These are phyloP conservation scores for Mimosa bimucronata DNA, from an alignment of 306 rosid genomes.

Conservation along the genomic window DNA sequence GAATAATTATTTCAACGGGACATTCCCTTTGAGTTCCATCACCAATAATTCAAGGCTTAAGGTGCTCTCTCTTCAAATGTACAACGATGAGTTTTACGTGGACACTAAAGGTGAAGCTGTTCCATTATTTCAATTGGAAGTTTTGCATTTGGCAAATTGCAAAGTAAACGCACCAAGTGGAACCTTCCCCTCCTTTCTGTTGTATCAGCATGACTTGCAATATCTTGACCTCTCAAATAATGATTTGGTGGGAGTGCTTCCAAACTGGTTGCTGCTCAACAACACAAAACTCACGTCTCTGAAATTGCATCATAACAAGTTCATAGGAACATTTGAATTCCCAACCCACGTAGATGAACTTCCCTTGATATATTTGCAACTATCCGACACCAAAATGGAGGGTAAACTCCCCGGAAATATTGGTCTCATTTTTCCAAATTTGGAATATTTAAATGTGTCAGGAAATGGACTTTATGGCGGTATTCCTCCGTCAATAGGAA, in stretches of 20 bases:
- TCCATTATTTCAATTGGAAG: neutral
- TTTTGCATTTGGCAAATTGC: neutral
- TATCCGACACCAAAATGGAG: neutral
- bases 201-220: neutral
- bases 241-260: neutral
- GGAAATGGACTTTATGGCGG: neutral
- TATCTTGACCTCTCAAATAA: constrained; percentile 2
- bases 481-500: neutral
- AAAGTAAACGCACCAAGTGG: neutral
- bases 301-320: neutral
- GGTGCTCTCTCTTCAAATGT: neutral
- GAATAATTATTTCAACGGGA: neutral
- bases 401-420: neutral
- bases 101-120: neutral
- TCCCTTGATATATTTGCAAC: neutral
- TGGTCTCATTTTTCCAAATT: neutral
- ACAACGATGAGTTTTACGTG: neutral
- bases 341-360: neutral
- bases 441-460: neutral
- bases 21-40: constrained; percentile 2
- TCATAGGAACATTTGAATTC: neutral
- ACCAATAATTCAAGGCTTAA: neutral
- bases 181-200: neutral
- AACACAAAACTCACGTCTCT: neutral
- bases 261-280: neutral